A percentile compares a stretch with the other conserved stretches of the same genome.
phyloP scores from a whole-genome alignment of 148 eudicot species.

The Gaultheria prostrata region DNA sequence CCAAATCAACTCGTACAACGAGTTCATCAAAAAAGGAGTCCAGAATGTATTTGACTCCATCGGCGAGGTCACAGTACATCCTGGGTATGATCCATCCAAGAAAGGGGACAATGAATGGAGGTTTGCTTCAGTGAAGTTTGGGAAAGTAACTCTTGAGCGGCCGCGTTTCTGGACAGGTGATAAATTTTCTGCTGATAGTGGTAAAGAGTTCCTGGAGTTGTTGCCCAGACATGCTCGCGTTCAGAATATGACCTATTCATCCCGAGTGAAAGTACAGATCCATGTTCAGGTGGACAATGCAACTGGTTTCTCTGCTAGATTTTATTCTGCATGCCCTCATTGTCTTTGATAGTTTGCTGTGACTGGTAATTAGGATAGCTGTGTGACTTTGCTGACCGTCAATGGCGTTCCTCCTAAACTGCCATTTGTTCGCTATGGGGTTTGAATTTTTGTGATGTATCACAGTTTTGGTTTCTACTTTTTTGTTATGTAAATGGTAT shows the following conservation, averaged over 20 bases:
- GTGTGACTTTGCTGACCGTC: background rate
- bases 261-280: slow-evolving; percentile 63
- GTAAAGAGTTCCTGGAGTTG: slow-evolving; percentile 44
- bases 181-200: slow-evolving; percentile 53
- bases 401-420: background rate
- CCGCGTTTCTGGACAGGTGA: slow-evolving; percentile 82
- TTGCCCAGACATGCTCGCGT: slow-evolving; percentile 89
- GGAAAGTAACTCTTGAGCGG: slow-evolving; percentile 68
- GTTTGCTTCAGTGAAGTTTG: slow-evolving; percentile 62
- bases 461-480: background rate
- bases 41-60: slow-evolving; percentile 61
- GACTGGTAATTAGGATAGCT: background rate
- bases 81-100: slow-evolving; percentile 85
- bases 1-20: slow-evolving; percentile 83
- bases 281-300: slow-evolving; percentile 52
- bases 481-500: background rate
- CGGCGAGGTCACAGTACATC: slow-evolving; percentile 65
- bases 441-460: background rate
- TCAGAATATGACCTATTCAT: slow-evolving; percentile 89
- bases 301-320: background rate
- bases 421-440: background rate
- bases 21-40: slow-evolving; percentile 60
- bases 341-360: background rate
- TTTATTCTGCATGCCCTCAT: background rate
- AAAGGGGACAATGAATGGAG: slow-evolving; percentile 77